A percentile compares a stretch with the other conserved stretches of the same genome.
Conservation (phyloP, 2,329 filamentous ascomycete genomes). For the Beauveria australis region DNA sequence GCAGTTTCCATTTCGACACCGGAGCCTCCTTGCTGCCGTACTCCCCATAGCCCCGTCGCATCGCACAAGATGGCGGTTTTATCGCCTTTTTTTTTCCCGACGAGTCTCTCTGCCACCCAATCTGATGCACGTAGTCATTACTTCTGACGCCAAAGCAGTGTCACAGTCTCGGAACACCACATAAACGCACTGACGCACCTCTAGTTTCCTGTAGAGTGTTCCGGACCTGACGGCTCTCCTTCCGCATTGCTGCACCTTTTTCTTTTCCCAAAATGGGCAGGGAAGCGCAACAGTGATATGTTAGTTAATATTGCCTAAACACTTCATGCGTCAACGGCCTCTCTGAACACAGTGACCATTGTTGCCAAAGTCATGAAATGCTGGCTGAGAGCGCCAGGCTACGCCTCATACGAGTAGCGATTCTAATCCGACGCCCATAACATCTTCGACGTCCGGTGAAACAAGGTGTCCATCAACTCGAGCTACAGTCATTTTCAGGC, state of each 20-base stretch:
- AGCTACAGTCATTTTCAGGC: neutral
- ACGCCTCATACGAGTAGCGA: neutral
- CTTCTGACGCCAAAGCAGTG: slow-evolving; percentile 3
- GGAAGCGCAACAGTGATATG: neutral
- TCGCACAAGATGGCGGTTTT: neutral
- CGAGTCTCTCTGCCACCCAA: neutral
- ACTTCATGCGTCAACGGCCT: neutral
- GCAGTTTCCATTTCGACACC: neutral
- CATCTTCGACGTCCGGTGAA: neutral
- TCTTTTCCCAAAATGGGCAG: neutral
- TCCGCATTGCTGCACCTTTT: neutral
- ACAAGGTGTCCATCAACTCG: neutral
- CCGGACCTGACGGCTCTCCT: neutral
- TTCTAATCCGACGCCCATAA: neutral
- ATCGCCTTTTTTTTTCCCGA: neutral
- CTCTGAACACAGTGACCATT: neutral
- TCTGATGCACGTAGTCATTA: neutral
- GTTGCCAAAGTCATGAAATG: neutral
- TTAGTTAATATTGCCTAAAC: neutral
- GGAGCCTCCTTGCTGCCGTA: neutral
- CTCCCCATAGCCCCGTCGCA: neutral
- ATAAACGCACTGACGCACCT: neutral
- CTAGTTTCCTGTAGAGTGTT: neutral
- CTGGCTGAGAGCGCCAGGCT: neutral
- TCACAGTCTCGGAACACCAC: neutral